Evolutionary conservation across 148 eudicot species (phyloP).

Genomic region (Chenopodium suecicum): DNA sequence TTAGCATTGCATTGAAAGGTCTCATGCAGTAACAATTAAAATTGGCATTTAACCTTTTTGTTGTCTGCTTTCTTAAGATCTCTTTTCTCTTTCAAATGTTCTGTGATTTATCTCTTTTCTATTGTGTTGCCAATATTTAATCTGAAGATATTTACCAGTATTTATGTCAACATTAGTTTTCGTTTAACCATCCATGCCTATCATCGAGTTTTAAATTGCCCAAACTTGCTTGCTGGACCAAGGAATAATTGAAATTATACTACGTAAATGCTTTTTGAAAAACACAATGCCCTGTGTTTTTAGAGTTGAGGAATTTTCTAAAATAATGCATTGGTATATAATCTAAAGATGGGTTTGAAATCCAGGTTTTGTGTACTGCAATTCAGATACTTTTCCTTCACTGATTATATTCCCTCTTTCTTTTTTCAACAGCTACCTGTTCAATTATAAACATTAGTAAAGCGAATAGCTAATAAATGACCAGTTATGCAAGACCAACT

Average conservation of each 20-base stretch:
- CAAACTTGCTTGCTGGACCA: too few relatives aligned
- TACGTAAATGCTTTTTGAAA: too few relatives aligned
- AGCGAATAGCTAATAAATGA: background rate
- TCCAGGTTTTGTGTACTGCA: too few relatives aligned
- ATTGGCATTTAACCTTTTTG: slow-evolving; percentile 5
- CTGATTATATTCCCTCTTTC: too few relatives aligned
- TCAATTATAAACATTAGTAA: background rate
- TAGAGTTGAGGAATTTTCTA: too few relatives aligned
- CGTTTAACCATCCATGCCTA: background rate
- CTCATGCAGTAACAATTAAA: slow-evolving; percentile 1
- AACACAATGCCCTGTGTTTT: too few relatives aligned
- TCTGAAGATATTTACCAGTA: background rate
- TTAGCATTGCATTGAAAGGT: slow-evolving; percentile 8
- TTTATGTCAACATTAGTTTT: background rate
- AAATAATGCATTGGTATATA: too few relatives aligned
- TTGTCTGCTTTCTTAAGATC: background rate
- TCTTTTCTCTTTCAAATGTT: background rate
- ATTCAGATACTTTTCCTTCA: too few relatives aligned
- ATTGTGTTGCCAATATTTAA: too few relatives aligned
- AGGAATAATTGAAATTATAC: too few relatives aligned
- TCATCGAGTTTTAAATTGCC: background rate
- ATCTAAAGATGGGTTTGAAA: too few relatives aligned
- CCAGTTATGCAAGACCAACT: background rate
- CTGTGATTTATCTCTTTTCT: background rate
- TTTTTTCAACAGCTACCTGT: too few relatives aligned